Conservation (phyloP, 805 yeast genomes). For the Ogataea polymorpha region DNA sequence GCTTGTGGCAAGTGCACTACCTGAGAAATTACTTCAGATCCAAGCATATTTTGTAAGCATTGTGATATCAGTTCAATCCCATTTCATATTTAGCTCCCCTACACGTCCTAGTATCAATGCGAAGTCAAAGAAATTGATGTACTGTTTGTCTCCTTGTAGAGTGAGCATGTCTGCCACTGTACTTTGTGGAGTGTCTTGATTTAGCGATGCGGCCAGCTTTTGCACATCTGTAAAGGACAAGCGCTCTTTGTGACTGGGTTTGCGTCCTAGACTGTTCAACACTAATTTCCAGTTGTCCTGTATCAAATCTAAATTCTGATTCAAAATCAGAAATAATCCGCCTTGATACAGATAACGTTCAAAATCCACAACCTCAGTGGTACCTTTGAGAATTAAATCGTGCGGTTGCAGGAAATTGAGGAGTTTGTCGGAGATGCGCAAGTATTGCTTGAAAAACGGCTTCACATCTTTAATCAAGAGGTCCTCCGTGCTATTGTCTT, state of each 20-base stretch:
- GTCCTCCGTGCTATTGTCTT: slow-evolving; percentile 36
- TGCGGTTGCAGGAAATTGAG: slow-evolving; percentile 26
- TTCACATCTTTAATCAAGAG: slow-evolving; percentile 33
- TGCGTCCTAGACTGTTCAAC: slow-evolving; percentile 23
- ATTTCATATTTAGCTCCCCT: slow-evolving; percentile 34
- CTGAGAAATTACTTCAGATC: slow-evolving; percentile 89
- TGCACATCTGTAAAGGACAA: slow-evolving; percentile 40
- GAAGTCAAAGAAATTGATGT: slow-evolving; percentile 43
- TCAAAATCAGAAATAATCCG: slow-evolving; percentile 38
- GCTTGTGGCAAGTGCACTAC: slow-evolving; percentile 90
- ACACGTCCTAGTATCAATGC: slow-evolving; percentile 47
- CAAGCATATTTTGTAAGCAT: slow-evolving; percentile 62
- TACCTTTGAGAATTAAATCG: slow-evolving; percentile 37
- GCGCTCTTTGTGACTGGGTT: slow-evolving; percentile 16
- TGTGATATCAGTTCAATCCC: not conserved
- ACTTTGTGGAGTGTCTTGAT: slow-evolving; percentile 30
- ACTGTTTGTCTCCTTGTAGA: slow-evolving; percentile 36
- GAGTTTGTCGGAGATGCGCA: slow-evolving; percentile 30
- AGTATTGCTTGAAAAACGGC: slow-evolving; percentile 29
- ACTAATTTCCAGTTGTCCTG: slow-evolving; percentile 42
- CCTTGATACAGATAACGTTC: slow-evolving; percentile 41
- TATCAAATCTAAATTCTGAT: slow-evolving; percentile 32
- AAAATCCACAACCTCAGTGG: slow-evolving; percentile 43
- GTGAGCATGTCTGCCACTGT: slow-evolving; percentile 46
- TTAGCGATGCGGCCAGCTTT: slow-evolving; percentile 25